Base-by-base conservation (phyloP, 371 early-diverging fungal genomes). In the Dichotomocladium elegans region DNA sequence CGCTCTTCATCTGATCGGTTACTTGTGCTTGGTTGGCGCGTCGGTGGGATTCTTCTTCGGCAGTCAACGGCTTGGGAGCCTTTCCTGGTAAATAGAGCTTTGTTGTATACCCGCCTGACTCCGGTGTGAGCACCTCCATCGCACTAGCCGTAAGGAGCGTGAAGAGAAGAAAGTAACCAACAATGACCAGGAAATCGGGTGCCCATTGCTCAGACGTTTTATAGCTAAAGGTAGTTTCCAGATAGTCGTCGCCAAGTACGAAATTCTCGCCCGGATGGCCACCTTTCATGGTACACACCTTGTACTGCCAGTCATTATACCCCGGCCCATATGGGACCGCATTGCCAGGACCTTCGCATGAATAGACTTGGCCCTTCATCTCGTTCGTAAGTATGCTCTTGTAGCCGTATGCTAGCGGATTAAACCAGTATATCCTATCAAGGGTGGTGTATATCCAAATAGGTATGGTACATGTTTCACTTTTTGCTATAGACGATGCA, bases 351-450 rank as follows among this genome's bases (percentile, higher is more conserved):
- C 78, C 69, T 44, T 82, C 63, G 30, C 71, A 68, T 19, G 69
- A 51, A 41, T 56, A 66, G 1, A 51, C 1, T 3, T 68, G 57
- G 3, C 77, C 75, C 11, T 51, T 53, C 74, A 83, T 82, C 62
- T 90, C 90, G 60, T 88, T 86, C 17, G 70, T 60, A 37, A 86
- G 41, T 11, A 90, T 63, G 0, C 83, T 73, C 49, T 81, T 73
- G 58, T 76, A 79, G 0, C 79, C 83, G 57, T 86, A 87, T 0
- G 83, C 73, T n/a, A 88, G 57, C 4, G 89, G 82, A 51, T 79
- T 81, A 44, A 86, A 75, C 79, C 82, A 88, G 22, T 56, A 56
- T 3, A 61, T 47, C 61, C 56, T 55, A 43, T 42, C 14, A 14
- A 22, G 26, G 9, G 14, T 37, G 15, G 3, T 50, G 12, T 24